These are phyloP conservation scores for Saccharum officinarum DNA, from an alignment of 176 grass and related monocot species.

Conservation along the genomic window DNA sequence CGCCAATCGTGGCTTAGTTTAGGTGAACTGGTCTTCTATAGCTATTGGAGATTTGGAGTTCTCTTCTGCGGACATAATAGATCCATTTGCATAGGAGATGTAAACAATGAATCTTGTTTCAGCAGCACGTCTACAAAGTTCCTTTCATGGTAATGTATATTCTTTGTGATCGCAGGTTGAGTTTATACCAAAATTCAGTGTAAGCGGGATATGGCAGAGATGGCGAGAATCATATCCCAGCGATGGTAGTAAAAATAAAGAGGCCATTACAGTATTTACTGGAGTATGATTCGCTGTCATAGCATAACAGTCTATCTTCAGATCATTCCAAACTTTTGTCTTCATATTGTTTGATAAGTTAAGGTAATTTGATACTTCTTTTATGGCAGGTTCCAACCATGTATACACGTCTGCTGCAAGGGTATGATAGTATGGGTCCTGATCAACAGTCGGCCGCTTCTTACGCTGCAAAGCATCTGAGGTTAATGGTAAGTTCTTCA, in stretches of 20 bases:
- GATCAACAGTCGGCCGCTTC: constrained; percentile 68
- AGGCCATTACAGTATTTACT: constrained; percentile 90
- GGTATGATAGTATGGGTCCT: constrained; percentile 81
- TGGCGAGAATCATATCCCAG: constrained; percentile 88
- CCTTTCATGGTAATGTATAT: constrained; percentile 35
- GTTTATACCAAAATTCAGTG: constrained; percentile 94
- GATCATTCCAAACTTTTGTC: background rate
- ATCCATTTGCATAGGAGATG: constrained; percentile 7
- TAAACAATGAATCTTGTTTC: constrained; percentile 5
- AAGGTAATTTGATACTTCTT: constrained; percentile 27
- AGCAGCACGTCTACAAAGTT: constrained; percentile 6
- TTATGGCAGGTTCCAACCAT: constrained; percentile 90
- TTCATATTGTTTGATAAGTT: constrained; percentile 16
- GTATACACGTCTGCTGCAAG: constrained; percentile 90
- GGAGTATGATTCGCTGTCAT: constrained; percentile 55
- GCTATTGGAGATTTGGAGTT: constrained; percentile 10
- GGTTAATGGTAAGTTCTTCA: constrained; percentile 74
- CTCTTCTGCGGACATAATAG: constrained; percentile 26
- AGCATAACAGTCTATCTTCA: background rate
- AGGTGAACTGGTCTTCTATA: constrained; percentile 15
- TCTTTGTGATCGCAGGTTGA: constrained; percentile 68
- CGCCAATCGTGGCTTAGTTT: background rate
- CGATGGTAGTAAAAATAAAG: constrained; percentile 51
- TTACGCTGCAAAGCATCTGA: constrained; percentile 77
- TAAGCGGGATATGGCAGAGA: constrained; percentile 91